Evolutionary conservation across 2,329 filamentous ascomycete genomes (phyloP).

Genomic region (Phaeophleospora eucalypticola): DNA sequence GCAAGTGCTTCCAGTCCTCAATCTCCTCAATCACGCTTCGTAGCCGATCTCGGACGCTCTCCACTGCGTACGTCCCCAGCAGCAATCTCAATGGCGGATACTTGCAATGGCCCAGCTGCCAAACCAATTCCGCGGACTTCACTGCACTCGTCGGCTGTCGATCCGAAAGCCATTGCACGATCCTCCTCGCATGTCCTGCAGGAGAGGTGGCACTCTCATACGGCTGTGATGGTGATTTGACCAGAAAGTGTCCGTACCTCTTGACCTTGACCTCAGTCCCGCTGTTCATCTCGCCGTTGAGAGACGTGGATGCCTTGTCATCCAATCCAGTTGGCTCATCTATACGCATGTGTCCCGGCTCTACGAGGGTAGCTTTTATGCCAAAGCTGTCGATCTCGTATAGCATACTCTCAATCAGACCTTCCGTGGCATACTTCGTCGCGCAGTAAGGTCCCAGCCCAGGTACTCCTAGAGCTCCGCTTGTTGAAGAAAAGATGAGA

Average conservation of each 20-base stretch:
- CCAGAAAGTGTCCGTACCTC: conserved; percentile 86
- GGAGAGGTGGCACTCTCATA: conserved; percentile 76
- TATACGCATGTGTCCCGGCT: conserved; percentile 80
- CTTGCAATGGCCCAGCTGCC: conserved; percentile 90
- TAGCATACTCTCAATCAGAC: conserved; percentile 90
- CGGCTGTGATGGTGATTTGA: conserved; percentile 77
- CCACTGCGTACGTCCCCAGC: conserved; percentile 90
- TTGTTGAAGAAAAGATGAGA: conserved; percentile 90
- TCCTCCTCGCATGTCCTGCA: conserved; percentile 80
- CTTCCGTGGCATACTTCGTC: conserved; percentile 95
- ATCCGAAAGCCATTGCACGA: conserved; percentile 92
- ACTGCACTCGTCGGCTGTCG: conserved; percentile 88
- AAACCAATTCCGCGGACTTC: conserved; percentile 88
- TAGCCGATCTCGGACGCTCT: conserved; percentile 87
- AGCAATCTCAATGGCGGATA: conserved; percentile 83
- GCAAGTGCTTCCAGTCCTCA: conserved; percentile 39
- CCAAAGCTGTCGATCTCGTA: conserved; percentile 92
- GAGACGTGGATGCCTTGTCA: conserved; percentile 22
- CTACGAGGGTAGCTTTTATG: conserved; percentile 88
- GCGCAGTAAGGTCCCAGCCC: conserved; percentile 93
- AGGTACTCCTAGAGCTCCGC: conserved; percentile 87
- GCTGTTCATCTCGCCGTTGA: conserved; percentile 8
- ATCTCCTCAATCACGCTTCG: conserved; percentile 85
- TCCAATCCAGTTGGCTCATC: conserved; percentile 61
- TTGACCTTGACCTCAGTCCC: conserved; percentile 48